Percentiles rank a stretch among this genome's conserved stretches.
Conservation (phyloP, 345 rosid genomes). For the Combretum micranthum region DNA sequence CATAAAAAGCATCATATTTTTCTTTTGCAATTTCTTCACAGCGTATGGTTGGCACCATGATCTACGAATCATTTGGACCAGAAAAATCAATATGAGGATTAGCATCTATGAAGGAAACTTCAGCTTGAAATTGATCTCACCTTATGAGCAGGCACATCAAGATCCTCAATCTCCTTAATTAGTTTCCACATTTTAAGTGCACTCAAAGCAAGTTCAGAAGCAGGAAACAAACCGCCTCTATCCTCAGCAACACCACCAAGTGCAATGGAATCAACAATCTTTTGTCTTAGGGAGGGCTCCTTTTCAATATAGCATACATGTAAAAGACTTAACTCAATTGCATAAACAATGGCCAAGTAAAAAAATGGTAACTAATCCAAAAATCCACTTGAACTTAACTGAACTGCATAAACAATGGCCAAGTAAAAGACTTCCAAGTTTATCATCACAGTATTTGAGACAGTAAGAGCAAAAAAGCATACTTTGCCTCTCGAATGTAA, state of each 20-base stretch:
- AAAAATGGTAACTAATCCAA: conserved; percentile 2
- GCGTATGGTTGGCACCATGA: conserved; percentile 98
- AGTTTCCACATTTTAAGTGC: conserved; percentile 90
- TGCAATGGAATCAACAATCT: conserved; percentile 81
- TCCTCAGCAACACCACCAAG: conserved; percentile 99
- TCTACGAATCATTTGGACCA: conserved; percentile 33
- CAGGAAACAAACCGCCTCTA: conserved; percentile 94
- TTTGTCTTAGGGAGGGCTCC: conserved; percentile 84
- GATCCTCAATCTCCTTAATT: conserved; percentile 93
- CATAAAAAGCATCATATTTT: conserved; percentile 47
- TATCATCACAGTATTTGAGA: conserved; percentile 94
- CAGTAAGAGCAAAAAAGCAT: conserved; percentile 97
- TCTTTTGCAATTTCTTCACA: conserved; percentile 96
- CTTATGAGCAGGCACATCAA: conserved; percentile 99
- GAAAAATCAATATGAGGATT: no score
- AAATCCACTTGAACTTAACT: background rate
- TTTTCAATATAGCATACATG: conserved; percentile 26
- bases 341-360: conserved; percentile 1
- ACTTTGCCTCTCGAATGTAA: conserved; percentile 99
- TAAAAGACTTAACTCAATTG: background rate
- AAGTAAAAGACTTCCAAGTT: conserved; percentile 68
- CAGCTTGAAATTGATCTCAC: conserved; percentile 21
- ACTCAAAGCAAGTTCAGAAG: conserved; percentile 94
- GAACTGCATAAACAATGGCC: background rate
- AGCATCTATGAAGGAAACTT: no score